Base-by-base conservation (phyloP, 768 basidiomycete species). In the Tubosaeta sp. region DNA sequence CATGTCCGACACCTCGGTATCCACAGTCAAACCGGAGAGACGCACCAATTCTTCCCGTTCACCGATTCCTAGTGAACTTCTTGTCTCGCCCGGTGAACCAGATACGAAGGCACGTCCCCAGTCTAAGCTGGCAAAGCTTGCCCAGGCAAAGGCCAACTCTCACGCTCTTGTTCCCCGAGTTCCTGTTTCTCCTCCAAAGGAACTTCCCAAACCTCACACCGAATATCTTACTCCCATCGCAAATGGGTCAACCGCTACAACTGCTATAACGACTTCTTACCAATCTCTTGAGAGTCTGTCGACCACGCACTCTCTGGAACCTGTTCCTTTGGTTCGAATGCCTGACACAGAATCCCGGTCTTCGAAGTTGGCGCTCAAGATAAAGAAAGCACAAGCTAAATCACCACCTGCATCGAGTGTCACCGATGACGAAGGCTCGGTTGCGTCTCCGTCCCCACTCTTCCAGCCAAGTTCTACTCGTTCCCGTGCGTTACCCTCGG, bases 201-300 rank as follows among this genome's bases (percentile, higher is more conserved):
- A 69, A 8, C 67, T 80, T 50, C 77, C 76, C n/a, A 71, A 67
- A 43, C 57, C 77, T 43, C 80, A 69, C 46, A 90, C 88, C 6
- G 83, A 89, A 62, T 87, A 84, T 63, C 69, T 89, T 11, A 85
- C 80, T 14, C 88, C 89, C 2, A 88, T 86, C 42, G 86, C 85
- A n/a, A 91, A 91, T 61, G 87, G 88, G 0, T 71, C 85, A 4
- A 83, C 86, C n/a, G 88, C 82, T 12, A 91, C 88, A 0, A 89
- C 88, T 14, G 88, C 88, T 2, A 91, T 91, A 61, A 91, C 88
- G 0, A 90, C 88, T 2, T 83, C 85, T 0, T 89, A 88, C 56
- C 88, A 89, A 54, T 81, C 84, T 7, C 73, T 89, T 27, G 79
- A 79, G 62, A 84, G 80, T 58, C 73, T 90, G 8, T 82, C 70